Evolutionary conservation across 805 yeast species (phyloP).

Genomic region (Yarrowia bubula): DNA sequence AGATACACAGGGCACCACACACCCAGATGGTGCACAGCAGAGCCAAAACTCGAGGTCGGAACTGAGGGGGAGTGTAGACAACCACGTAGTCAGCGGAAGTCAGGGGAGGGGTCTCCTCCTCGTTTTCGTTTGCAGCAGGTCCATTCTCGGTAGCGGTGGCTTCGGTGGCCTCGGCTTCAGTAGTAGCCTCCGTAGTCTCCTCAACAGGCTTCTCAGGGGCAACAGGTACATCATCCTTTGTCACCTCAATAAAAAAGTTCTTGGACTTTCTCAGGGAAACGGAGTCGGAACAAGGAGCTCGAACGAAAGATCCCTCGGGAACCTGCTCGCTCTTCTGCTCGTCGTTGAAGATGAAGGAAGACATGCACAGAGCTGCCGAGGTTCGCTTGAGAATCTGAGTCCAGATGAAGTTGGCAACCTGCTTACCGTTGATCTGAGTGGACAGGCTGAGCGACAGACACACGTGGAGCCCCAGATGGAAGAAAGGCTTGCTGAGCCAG

Average conservation of each 20-base stretch:
- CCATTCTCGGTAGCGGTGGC: constrained; percentile 33
- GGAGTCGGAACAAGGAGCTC: constrained; percentile 85
- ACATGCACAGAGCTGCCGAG: constrained; percentile 60
- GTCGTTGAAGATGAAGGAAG: constrained; percentile 73
- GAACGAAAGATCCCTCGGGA: constrained; percentile 75
- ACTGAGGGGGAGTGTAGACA: constrained; percentile 84
- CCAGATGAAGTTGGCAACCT: constrained; percentile 49
- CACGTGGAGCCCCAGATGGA: constrained; percentile 27
- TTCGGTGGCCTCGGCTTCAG: background rate
- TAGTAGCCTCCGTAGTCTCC: constrained; percentile 27
- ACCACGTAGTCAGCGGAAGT: constrained; percentile 49
- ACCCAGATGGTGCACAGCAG: constrained; percentile 51
- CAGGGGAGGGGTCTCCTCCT: constrained; percentile 8
- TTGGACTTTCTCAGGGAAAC: constrained; percentile 59
- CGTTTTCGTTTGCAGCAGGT: constrained; percentile 39
- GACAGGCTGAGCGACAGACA: constrained; percentile 8
- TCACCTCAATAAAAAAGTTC: constrained; percentile 75
- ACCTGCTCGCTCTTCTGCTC: constrained; percentile 47
- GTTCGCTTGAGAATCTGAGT: constrained; percentile 52
- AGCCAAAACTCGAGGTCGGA: constrained; percentile 55
- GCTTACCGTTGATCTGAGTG: constrained; percentile 30
- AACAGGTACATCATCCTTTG: constrained; percentile 67
- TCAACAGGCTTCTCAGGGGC: constrained; percentile 42
- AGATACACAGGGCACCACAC: constrained; percentile 37
- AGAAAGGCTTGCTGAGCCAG: constrained; percentile 23